Evolutionary conservation across 2,329 filamentous ascomycete species (phyloP), one percentile per base, ranked within the genome.

Genomic region (Alternaria sp.): DNA sequence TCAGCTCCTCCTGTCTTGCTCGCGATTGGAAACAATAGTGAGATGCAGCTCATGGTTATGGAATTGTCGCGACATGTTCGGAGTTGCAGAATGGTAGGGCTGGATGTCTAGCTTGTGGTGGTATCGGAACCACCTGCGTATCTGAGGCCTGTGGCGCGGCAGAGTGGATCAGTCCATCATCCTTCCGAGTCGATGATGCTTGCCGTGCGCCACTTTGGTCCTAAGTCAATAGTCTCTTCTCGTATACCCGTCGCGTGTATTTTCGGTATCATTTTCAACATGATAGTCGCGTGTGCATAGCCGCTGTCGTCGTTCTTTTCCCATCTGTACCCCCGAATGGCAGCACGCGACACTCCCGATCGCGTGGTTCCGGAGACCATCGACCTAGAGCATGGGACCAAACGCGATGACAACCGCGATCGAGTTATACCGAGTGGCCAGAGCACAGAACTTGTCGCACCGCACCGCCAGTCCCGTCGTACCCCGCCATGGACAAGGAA

Each of bases 361-460:
- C 55, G 55, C 49, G 36, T 53, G 34, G 39, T 44, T 26, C 49
- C 56, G 38, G 42, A 56, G 26, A 47, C 46, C 47, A 30, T 59
- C 14, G 61, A 66, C 57, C 44, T 65, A 36, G 61, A 63, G 41
- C 54, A 52, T 30, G 63, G 61, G 32, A 57, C 54, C 16, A 48
- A 48, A 32, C 46, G 46, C 48, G 39, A 52, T 11, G 30, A 42
- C 51, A 36, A 44, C 20, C 28, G 34, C 48, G 42, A 61, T 36
- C 51, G 44, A 18, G 55, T 56, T 6, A 51, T 48, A 48, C 52
- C 16, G 34, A 51, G 18, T 51, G 6, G 36, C 14, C 51, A 18
- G 30, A 36, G 20, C 20, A 30, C n/a, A 34, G 44, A 49, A n/a
- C 36, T 30, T 28, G 30, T 4, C 41, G 51, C 41, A 46, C 14